Conservation (phyloP, 1,139 yeast species). For the Meyerozyma carpophila region DNA sequence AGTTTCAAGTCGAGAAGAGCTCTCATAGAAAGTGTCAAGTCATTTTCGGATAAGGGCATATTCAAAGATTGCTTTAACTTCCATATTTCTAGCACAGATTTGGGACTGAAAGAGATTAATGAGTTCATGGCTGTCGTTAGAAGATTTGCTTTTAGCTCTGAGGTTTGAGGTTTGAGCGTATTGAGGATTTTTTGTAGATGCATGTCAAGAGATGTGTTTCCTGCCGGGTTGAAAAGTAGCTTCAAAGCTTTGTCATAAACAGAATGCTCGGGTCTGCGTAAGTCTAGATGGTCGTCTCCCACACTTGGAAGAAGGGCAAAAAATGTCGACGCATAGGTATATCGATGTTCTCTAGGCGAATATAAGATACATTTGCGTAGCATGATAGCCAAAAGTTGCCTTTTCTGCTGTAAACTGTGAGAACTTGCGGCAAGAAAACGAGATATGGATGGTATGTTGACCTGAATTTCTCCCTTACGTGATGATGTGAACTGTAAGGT, state of each 20-base stretch:
- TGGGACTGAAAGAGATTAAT: slow-evolving; percentile 14
- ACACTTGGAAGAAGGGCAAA: slow-evolving; percentile 12
- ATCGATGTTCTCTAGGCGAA: slow-evolving; percentile 10
- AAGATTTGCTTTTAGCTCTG: slow-evolving; percentile 11
- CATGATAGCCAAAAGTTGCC: slow-evolving; percentile 16
- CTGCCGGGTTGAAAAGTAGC: slow-evolving; percentile 13
- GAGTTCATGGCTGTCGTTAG: slow-evolving; percentile 20
- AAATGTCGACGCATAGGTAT: slow-evolving; percentile 12
- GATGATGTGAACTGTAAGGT: slow-evolving; percentile 16
- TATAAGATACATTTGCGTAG: slow-evolving; percentile 17
- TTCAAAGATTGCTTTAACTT: slow-evolving; percentile 14
- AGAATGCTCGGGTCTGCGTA: slow-evolving; percentile 11
- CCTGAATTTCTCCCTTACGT: slow-evolving; percentile 6
- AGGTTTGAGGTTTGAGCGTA: not conserved
- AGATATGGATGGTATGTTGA: slow-evolving; percentile 11
- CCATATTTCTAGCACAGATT: slow-evolving; percentile 20
- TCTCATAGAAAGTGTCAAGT: slow-evolving; percentile 26
- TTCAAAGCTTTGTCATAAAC: slow-evolving; percentile 16
- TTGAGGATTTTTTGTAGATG: slow-evolving; percentile 4
- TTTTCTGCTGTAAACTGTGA: slow-evolving; percentile 9
- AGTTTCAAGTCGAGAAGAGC: slow-evolving; percentile 20
- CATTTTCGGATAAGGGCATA: slow-evolving; percentile 10
- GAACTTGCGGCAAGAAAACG: slow-evolving; percentile 11
- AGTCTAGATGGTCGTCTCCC: slow-evolving; percentile 18
- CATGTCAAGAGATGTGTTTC: slow-evolving; percentile 5